A percentile compares a stretch with the other conserved stretches of the same genome.
These are phyloP conservation scores for Cinchona pubescens DNA, from an alignment of 257 asterid species.

Conservation along the genomic window DNA sequence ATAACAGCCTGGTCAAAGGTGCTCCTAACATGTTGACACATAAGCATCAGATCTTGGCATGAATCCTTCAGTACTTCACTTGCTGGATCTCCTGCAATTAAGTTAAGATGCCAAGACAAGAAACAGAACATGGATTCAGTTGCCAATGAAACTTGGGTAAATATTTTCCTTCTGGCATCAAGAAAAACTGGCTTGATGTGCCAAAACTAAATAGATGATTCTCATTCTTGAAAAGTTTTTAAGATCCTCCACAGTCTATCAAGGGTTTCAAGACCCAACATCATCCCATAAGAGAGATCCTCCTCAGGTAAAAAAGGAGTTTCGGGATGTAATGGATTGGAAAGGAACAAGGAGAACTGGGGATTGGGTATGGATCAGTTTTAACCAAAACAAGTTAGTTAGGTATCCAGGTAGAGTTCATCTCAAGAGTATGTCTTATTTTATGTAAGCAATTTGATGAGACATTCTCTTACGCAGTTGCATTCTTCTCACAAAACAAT, in stretches of 20 bases:
- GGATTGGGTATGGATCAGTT: neutral
- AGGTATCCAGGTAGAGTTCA: neutral
- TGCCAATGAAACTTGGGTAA: neutral
- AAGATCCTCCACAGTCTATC: neutral
- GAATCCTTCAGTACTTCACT: constrained; percentile 81
- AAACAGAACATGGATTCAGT: neutral
- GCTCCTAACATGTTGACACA: constrained; percentile 64
- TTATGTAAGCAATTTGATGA: neutral
- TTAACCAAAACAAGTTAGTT: neutral
- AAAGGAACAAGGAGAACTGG: neutral
- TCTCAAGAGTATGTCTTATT: neutral
- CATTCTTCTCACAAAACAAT: too few relatives aligned
- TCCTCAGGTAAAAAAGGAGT: neutral
- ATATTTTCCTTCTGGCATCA: neutral
- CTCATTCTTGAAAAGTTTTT: neutral
- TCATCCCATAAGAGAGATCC: too few relatives aligned
- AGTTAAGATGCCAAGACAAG: constrained; percentile 1
- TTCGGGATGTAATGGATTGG: neutral
- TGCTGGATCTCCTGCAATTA: constrained; percentile 68
- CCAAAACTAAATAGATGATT: neutral
- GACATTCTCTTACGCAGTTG: too few relatives aligned
- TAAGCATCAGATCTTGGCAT: constrained; percentile 70
- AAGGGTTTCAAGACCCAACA: neutral
- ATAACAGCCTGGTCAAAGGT: constrained; percentile 62
- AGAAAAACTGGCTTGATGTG: neutral